Percentiles rank a stretch among this genome's conserved stretches.
Evolutionary conservation across 2,329 filamentous ascomycete genomes (phyloP).

Genomic region (Cercospora zeina): DNA sequence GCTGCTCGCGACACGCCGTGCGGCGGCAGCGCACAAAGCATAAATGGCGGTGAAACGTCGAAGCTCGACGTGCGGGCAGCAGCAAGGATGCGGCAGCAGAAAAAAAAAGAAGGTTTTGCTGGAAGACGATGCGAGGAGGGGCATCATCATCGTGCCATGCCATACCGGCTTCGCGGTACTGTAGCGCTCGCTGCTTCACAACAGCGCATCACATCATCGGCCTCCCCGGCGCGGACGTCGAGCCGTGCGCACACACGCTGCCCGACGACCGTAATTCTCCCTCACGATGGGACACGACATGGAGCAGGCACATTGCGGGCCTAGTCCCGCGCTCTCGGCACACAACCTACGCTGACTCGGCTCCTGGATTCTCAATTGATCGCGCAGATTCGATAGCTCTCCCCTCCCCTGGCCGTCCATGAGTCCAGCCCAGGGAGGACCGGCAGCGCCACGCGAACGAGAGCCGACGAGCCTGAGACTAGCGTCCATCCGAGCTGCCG

Average conservation of each 20-base stretch:
- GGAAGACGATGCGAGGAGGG: neutral
- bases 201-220: neutral
- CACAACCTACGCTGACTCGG: slow-evolving; percentile 17
- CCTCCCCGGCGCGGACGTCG: neutral
- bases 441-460: slow-evolving; percentile 16
- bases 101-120: slow-evolving; percentile 10
- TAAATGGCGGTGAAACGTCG: slow-evolving; percentile 19
- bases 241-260: neutral
- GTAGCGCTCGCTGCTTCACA: slow-evolving; percentile 3
- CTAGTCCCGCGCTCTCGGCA: slow-evolving; percentile 13
- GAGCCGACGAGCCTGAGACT: slow-evolving; percentile 24
- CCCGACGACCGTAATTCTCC: neutral
- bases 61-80: neutral
- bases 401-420: neutral
- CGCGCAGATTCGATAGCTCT: slow-evolving; percentile 6
- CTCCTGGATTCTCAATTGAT: neutral
- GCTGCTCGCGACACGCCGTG: slow-evolving; percentile 11
- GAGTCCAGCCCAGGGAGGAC: slow-evolving; percentile 7
- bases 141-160: slow-evolving; percentile 4
- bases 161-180: slow-evolving; percentile 15
- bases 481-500: slow-evolving; percentile 8
- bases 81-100: slow-evolving; percentile 3
- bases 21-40: slow-evolving; percentile 13
- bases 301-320: slow-evolving; percentile 10
- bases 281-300: slow-evolving; percentile 6